Evolutionary conservation across 2,329 filamentous ascomycete genomes (phyloP).

Genomic region (Plenodomus tracheiphilus): DNA sequence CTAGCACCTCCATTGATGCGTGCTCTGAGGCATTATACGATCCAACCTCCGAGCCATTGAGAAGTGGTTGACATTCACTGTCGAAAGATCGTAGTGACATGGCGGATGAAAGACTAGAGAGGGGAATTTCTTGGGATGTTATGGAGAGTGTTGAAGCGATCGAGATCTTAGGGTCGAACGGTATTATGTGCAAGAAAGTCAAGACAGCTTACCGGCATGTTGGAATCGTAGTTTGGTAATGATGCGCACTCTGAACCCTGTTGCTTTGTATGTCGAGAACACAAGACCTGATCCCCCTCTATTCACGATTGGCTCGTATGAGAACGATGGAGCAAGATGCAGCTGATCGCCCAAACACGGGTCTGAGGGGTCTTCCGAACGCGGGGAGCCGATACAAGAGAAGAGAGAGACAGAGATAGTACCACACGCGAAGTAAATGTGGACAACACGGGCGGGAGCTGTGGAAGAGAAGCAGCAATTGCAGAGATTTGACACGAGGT

Average conservation of each 20-base stretch:
- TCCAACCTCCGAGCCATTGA: not conserved
- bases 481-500: not conserved
- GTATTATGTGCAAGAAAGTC: slow-evolving; percentile 1
- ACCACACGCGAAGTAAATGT: not conserved
- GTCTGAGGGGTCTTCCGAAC: not conserved
- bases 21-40: not conserved
- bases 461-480: not conserved
- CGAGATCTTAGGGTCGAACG: too few species aligned
- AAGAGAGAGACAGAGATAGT: not conserved
- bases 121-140: not conserved
- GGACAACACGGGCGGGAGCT: not conserved
- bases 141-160: not conserved
- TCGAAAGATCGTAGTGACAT: not conserved
- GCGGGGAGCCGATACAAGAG: not conserved
- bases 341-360: not conserved
- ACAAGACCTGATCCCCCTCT: not conserved
- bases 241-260: slow-evolving; percentile 5
- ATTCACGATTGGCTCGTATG: not conserved
- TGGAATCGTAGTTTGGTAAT: slow-evolving; percentile 7
- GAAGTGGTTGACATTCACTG: not conserved
- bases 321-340: too few species aligned
- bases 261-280: slow-evolving; percentile 16
- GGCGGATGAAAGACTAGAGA: not conserved
- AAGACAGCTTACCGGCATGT: slow-evolving; percentile 36
- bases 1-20: not conserved